Evolutionary conservation across 176 grass and related monocot genomes (phyloP).

Genomic region (Avena eriantha): DNA sequence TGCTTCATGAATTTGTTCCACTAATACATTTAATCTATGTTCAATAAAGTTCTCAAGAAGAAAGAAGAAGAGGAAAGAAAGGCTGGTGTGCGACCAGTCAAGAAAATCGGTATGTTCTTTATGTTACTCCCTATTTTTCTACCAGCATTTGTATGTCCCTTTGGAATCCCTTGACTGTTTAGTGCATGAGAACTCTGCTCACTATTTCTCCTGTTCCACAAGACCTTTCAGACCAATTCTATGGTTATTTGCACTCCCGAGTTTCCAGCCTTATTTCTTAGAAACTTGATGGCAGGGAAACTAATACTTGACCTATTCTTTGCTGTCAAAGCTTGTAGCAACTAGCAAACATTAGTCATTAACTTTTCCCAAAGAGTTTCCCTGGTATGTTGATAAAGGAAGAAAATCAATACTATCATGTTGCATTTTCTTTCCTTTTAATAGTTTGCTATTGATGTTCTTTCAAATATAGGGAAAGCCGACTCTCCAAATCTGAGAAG

Average conservation of each 20-base stretch:
- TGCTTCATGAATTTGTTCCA: background rate
- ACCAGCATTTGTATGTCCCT: background rate
- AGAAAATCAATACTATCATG: background rate
- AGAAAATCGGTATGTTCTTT: constrained; percentile 63
- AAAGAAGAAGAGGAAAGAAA: constrained; percentile 82
- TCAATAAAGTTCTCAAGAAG: constrained; percentile 66
- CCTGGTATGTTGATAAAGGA: background rate
- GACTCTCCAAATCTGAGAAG: constrained; percentile 69
- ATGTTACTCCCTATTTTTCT: background rate
- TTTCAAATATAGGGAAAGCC: constrained; percentile 55
- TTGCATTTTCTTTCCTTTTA: background rate
- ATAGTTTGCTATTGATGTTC: background rate
- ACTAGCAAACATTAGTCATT: background rate
- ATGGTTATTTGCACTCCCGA: background rate
- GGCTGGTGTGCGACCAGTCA: constrained; percentile 36
- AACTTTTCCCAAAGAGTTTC: background rate
- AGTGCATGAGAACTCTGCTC: background rate
- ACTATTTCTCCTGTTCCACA: constrained; percentile 1
- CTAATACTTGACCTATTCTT: background rate
- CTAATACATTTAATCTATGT: constrained; percentile 39
- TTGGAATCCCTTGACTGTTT: constrained; percentile 6
- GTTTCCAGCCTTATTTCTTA: background rate
- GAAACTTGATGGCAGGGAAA: background rate
- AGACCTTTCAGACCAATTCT: background rate
- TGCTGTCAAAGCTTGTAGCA: background rate